A percentile compares a stretch with the other conserved stretches of the same genome.
Conservation (phyloP, 192 early-diverging fungal species). For the Coemansia sp. region DNA sequence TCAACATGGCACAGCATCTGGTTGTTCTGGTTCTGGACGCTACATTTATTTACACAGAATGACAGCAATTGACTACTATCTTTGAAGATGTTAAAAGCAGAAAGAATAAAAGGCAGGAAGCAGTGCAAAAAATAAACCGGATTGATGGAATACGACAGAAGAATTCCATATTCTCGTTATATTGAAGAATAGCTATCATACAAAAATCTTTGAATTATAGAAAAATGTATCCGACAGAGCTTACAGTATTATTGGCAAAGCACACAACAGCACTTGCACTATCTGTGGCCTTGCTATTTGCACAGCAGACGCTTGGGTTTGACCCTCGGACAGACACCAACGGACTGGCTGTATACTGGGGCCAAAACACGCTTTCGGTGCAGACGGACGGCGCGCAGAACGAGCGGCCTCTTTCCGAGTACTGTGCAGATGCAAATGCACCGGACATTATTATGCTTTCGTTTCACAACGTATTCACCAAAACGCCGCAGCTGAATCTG, state of each 20-base stretch:
- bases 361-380: slow-evolving; percentile 54
- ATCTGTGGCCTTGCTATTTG: not conserved
- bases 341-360: slow-evolving; percentile 55
- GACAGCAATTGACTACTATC: too few relatives aligned
- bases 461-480: slow-evolving; percentile 59
- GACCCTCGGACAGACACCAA: slow-evolving; percentile 8
- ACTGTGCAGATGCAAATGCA: slow-evolving; percentile 44
- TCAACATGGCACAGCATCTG: too few relatives aligned
- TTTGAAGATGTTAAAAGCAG: too few relatives aligned
- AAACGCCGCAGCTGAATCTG: slow-evolving; percentile 63
- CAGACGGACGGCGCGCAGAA: slow-evolving; percentile 24
- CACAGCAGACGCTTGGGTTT: not conserved
- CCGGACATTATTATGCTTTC: slow-evolving; percentile 55
- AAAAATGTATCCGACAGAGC: not conserved
- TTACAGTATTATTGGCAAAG: not conserved
- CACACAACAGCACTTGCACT: not conserved
- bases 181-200: too few relatives aligned
- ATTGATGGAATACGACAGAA: too few relatives aligned
- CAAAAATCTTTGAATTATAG: too few relatives aligned
- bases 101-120: too few relatives aligned
- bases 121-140: too few relatives aligned
- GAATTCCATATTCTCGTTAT: too few relatives aligned
- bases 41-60: too few relatives aligned
- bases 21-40: too few relatives aligned
- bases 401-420: slow-evolving; percentile 46